Conservation (phyloP, 805 yeast species). For the Clavispora phyllophila region DNA sequence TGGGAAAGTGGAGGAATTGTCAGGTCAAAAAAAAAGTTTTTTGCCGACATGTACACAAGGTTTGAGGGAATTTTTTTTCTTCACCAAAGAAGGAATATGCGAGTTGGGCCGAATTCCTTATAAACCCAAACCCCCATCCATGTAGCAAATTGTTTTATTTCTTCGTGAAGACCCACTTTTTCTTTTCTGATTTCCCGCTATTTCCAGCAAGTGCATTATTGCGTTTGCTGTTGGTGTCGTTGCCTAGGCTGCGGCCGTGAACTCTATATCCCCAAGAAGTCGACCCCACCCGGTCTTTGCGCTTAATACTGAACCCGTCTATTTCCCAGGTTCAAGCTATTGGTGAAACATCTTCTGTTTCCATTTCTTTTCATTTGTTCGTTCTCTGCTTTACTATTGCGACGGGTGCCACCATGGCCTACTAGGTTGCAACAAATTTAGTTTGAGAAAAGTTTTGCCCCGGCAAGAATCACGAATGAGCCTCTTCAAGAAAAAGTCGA, state of each 20-base stretch:
- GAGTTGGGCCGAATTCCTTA: neutral
- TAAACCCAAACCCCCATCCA: neutral
- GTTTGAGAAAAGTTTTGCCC: conserved; percentile 6
- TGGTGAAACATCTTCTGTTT: neutral
- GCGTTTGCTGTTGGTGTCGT: neutral
- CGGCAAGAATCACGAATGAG: neutral
- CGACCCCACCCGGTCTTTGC: neutral
- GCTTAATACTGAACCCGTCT: neutral
- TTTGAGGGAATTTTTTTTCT: neutral
- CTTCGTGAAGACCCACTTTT: neutral
- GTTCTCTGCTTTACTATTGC: neutral
- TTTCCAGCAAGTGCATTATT: neutral
- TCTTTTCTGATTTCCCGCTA: neutral
- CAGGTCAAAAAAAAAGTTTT: neutral
- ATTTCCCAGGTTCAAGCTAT: neutral
- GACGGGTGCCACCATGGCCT: conserved; percentile 2
- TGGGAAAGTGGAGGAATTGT: neutral
- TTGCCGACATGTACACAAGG: neutral
- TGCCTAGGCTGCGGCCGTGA: conserved; percentile 1
- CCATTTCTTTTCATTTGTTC: neutral
- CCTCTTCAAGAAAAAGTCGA: conserved; percentile 20
- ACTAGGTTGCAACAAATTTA: neutral
- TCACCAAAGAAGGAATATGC: neutral
- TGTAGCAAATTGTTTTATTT: neutral
- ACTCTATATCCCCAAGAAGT: neutral